phyloP scores from a whole-genome alignment of 352 stramenopile species.

The Thalassiosira hispida region DNA sequence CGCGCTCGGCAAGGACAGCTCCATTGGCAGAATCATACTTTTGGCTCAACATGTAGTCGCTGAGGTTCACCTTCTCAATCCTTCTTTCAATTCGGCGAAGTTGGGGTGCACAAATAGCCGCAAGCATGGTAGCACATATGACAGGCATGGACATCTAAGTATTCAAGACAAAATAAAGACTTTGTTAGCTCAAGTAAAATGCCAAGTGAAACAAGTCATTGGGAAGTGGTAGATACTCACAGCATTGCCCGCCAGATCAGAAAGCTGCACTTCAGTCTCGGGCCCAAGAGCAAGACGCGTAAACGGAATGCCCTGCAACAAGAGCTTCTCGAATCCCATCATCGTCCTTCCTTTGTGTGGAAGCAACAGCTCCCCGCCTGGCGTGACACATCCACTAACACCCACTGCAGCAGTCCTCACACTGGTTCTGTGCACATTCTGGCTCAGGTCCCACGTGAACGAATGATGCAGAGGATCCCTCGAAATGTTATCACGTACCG shows the following conservation, averaged over 20 bases:
- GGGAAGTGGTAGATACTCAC: slow-evolving; percentile 36
- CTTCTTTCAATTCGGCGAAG: slow-evolving; percentile 34
- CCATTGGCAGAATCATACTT: slow-evolving; percentile 63
- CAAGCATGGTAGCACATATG: slow-evolving; percentile 74
- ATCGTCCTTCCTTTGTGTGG: slow-evolving; percentile 67
- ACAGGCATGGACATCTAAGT: slow-evolving; percentile 77
- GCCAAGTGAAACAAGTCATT: not conserved
- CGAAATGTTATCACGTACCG: slow-evolving; percentile 55
- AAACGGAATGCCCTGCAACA: slow-evolving; percentile 84
- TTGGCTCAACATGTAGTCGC: slow-evolving; percentile 50
- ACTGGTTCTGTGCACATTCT: slow-evolving; percentile 58
- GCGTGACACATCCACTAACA: slow-evolving; percentile 75
- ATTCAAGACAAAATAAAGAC: slow-evolving; percentile 18
- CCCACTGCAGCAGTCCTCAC: slow-evolving; percentile 54
- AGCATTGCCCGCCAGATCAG: slow-evolving; percentile 82
- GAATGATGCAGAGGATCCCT: slow-evolving; percentile 59
- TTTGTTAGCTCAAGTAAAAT: slow-evolving; percentile 9
- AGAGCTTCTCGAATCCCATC: slow-evolving; percentile 72
- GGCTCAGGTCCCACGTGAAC: slow-evolving; percentile 74
- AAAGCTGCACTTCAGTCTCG: slow-evolving; percentile 82
- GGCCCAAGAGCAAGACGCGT: slow-evolving; percentile 69
- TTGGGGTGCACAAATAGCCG: slow-evolving; percentile 55
- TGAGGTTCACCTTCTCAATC: slow-evolving; percentile 39
- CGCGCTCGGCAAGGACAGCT: slow-evolving; percentile 52
- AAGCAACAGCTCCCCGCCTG: slow-evolving; percentile 67